Conservation (phyloP, 2,329 filamentous ascomycete genomes). For the Seiridium cupressi region DNA sequence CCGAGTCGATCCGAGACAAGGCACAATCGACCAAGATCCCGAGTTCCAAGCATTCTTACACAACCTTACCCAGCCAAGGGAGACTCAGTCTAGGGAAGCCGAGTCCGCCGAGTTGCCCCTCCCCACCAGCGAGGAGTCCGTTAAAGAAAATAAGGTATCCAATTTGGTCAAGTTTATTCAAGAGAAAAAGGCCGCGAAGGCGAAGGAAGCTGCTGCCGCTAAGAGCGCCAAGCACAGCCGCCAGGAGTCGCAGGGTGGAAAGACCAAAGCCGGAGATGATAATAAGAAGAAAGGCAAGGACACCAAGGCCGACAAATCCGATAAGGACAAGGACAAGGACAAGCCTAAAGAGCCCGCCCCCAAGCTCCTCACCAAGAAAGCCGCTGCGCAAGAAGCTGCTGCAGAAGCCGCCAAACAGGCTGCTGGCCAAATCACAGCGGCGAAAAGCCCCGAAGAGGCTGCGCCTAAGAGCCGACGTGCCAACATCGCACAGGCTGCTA, state of each 20-base stretch:
- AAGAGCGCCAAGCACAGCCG: constrained; percentile 54
- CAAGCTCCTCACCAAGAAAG: constrained; percentile 62
- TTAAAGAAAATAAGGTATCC: constrained; percentile 60
- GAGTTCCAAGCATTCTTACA: constrained; percentile 95
- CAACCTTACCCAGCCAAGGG: constrained; percentile 69
- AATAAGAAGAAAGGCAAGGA: constrained; percentile 59
- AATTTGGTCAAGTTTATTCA: constrained; percentile 88
- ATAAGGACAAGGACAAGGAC: constrained; percentile 55
- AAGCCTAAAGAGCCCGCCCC: constrained; percentile 55
- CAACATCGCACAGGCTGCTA: constrained; percentile 62
- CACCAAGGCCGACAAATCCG: constrained; percentile 58
- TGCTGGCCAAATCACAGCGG: constrained; percentile 32
- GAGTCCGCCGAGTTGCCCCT: constrained; percentile 43
- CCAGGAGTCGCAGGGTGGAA: constrained; percentile 51
- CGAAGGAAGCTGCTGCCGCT: constrained; percentile 28
- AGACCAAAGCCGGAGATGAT: constrained; percentile 49
- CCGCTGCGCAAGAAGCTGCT: constrained; percentile 45
- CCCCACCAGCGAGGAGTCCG: constrained; percentile 47
- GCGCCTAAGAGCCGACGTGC: constrained; percentile 55
- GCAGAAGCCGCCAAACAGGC: constrained; percentile 44
- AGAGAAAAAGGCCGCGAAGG: constrained; percentile 75
- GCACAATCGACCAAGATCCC: constrained; percentile 93
- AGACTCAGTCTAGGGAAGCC: constrained; percentile 42
- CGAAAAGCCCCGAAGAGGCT: constrained; percentile 30
- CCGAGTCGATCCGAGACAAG: constrained; percentile 79